Evolutionary conservation across 192 early-diverging fungal species (phyloP).

Genomic region (Coemansia sp.): DNA sequence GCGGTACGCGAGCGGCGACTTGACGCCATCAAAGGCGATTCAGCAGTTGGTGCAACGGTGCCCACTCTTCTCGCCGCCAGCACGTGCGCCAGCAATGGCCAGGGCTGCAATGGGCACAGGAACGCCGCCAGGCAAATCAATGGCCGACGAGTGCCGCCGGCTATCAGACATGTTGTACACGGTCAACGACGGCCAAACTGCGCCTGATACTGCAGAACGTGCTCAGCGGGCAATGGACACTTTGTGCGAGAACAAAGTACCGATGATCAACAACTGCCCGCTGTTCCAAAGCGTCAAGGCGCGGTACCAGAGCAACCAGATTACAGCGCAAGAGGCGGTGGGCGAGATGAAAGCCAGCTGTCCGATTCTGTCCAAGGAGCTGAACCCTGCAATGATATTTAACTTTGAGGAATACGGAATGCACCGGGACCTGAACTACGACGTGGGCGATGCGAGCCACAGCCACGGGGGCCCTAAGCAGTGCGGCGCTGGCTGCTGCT

Average conservation of each 20-base stretch:
- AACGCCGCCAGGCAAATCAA: conserved; percentile 38
- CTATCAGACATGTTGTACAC: conserved; percentile 49
- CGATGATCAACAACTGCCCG: conserved; percentile 51
- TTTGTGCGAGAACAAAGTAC: conserved; percentile 36
- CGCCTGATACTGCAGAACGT: neutral
- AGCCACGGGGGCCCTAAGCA: conserved; percentile 13
- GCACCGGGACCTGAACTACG: conserved; percentile 43
- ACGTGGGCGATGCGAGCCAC: conserved; percentile 39
- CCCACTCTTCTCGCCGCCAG: conserved; percentile 33
- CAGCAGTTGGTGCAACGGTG: conserved; percentile 31
- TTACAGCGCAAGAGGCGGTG: conserved; percentile 34
- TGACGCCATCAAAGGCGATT: conserved; percentile 34
- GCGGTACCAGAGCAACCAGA: conserved; percentile 29
- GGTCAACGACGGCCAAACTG: conserved; percentile 17
- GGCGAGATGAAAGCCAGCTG: conserved; percentile 53
- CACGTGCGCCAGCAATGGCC: conserved; percentile 5
- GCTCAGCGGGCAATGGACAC: conserved; percentile 33
- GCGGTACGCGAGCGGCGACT: conserved; percentile 21
- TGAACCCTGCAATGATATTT: conserved; percentile 53
- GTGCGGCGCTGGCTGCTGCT: conserved; percentile 18
- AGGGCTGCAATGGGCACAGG: neutral
- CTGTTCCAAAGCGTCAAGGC: conserved; percentile 46
- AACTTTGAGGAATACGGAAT: conserved; percentile 51
- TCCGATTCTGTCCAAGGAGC: conserved; percentile 54
- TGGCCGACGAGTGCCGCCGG: conserved; percentile 50